Conservation (phyloP, 495 filamentous ascomycete genomes). For the Neurospora sp. region DNA sequence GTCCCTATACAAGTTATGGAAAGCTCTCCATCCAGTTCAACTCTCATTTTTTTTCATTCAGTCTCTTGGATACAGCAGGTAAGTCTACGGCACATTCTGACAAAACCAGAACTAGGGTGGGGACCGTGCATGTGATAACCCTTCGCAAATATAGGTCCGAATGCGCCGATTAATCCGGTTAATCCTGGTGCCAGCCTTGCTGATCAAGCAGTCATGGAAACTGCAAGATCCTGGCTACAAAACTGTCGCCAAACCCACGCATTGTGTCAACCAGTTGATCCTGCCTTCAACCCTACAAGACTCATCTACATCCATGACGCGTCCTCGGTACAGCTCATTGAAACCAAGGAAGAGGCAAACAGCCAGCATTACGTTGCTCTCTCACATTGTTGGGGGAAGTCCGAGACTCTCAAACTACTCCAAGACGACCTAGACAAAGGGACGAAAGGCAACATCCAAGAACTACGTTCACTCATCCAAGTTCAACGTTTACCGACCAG, state of each 20-base stretch:
- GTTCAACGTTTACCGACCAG: not conserved
- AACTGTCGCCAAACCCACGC: not conserved
- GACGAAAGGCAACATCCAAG: not conserved
- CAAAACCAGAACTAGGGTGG: not conserved
- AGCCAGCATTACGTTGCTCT: not conserved
- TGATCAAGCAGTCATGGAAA: not conserved
- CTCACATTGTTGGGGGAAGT: not conserved
- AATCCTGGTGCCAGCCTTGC: not conserved
- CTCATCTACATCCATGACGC: not conserved
- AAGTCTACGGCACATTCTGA: not conserved
- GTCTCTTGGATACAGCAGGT: not conserved
- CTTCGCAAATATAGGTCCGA: not conserved
- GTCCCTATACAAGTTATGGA: not conserved
- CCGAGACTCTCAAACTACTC: not conserved
- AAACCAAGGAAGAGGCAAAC: not conserved
- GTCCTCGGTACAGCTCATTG: not conserved
- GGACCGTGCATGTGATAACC: not conserved
- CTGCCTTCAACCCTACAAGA: not conserved
- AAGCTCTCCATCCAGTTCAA: rapidly evolving
- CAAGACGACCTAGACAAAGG: not conserved
- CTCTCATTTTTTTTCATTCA: rapidly evolving
- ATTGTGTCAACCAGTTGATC: not conserved
- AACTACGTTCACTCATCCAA: not conserved
- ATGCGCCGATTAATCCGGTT: not conserved
- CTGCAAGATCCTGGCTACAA: not conserved